These are phyloP conservation scores for Ligustrum vulgare DNA, from an alignment of 257 asterid genomes.

Conservation along the genomic window DNA sequence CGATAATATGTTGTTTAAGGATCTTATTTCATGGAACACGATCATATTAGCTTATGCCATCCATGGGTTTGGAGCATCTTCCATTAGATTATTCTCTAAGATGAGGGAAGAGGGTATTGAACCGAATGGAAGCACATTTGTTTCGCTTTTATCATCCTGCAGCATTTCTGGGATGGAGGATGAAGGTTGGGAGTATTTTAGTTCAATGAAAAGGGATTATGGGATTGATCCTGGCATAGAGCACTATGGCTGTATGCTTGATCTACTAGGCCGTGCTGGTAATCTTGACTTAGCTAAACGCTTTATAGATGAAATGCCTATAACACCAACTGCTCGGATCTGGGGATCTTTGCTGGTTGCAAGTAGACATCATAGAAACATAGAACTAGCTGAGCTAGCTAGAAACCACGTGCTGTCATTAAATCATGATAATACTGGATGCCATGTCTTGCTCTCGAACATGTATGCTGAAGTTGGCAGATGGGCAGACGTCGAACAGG, in stretches of 20 bases:
- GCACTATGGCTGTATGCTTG: slow-evolving; percentile 63
- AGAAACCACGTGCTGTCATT: slow-evolving; percentile 37
- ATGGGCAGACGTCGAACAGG: slow-evolving; percentile 53
- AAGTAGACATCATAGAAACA: slow-evolving; percentile 49
- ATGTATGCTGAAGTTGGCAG: slow-evolving; percentile 60
- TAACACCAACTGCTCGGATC: slow-evolving; percentile 52
- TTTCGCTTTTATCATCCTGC: slow-evolving; percentile 57
- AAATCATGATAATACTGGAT: slow-evolving; percentile 52
- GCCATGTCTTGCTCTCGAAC: slow-evolving; percentile 63
- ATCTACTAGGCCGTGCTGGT: slow-evolving; percentile 58
- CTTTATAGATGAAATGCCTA: slow-evolving; percentile 56
- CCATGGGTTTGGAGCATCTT: slow-evolving; percentile 53
- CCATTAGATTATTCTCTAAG: slow-evolving; percentile 38
- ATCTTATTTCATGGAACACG: slow-evolving; percentile 65
- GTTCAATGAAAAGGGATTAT: slow-evolving; percentile 47
- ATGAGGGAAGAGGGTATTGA: slow-evolving; percentile 43
- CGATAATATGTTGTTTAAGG: slow-evolving; percentile 39
- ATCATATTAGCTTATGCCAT: slow-evolving; percentile 62
- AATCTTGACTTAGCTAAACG: slow-evolving; percentile 44
- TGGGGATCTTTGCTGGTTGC: slow-evolving; percentile 74
- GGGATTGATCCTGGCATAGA: slow-evolving; percentile 58
- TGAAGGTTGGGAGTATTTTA: slow-evolving; percentile 51
- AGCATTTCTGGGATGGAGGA: slow-evolving; percentile 52
- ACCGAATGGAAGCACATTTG: slow-evolving; percentile 60
- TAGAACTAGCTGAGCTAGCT: slow-evolving; percentile 60